phyloP scores from a whole-genome alignment of 805 yeast species.

The Kluyveromyces dobzhanskii region DNA sequence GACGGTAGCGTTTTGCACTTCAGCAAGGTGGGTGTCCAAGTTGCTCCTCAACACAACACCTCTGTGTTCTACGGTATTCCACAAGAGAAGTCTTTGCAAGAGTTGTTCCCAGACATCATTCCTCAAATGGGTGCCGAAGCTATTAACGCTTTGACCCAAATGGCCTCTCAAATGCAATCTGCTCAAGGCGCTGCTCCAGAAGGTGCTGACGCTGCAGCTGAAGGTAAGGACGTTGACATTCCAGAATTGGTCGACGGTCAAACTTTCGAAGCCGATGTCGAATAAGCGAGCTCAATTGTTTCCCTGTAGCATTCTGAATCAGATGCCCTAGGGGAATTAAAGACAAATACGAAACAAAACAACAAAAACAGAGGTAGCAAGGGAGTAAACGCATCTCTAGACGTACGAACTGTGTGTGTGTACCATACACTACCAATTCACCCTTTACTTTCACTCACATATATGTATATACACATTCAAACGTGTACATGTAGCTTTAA shows the following conservation, averaged over 20 bases:
- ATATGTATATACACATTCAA: no score
- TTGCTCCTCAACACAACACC: constrained; percentile 83
- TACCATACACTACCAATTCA: no score
- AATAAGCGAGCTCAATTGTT: no score
- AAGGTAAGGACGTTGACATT: constrained; percentile 56
- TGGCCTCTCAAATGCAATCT: constrained; percentile 81
- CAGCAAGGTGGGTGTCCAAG: constrained; percentile 93
- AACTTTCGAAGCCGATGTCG: constrained; percentile 33
- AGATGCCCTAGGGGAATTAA: no score
- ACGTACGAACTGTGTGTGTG: no score
- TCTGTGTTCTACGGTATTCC: constrained; percentile 93
- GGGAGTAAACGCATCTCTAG: no score
- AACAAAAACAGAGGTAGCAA: no score
- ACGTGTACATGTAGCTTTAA: no score
- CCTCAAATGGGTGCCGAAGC: constrained; percentile 96
- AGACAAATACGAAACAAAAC: no score
- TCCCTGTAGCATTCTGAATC: no score
- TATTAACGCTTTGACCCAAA: constrained; percentile 76
- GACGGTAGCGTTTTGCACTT: constrained; percentile 95
- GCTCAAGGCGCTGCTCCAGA: constrained; percentile 43
- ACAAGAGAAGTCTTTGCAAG: constrained; percentile 85
- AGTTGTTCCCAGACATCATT: constrained; percentile 86
- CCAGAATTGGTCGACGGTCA: constrained; percentile 40
- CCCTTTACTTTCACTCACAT: no score
- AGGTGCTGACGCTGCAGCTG: constrained; percentile 40